Percentiles rank a stretch among this genome's conserved stretches.
Conservation (phyloP, 1,139 yeast genomes). For the Nadsonia starkeyi-henricii region DNA sequence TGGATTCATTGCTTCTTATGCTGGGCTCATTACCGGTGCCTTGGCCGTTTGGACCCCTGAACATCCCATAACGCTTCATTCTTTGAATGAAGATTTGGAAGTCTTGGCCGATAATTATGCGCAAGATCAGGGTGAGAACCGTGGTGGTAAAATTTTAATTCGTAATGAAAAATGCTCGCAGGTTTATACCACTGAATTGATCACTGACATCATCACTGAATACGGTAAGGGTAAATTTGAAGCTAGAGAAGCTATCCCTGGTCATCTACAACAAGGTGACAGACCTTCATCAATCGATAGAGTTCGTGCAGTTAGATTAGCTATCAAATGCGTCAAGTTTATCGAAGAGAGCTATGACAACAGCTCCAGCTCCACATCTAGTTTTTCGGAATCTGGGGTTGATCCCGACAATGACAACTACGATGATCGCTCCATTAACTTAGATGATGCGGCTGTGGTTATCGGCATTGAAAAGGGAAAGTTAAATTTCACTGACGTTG, state of each 20-base stretch:
- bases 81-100: constrained; percentile 63
- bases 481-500: not conserved
- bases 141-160: constrained; percentile 75
- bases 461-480: not conserved
- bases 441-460: not conserved
- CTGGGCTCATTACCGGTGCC: constrained; percentile 87
- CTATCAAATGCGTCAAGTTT: constrained; percentile 76
- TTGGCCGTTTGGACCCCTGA: constrained; percentile 91
- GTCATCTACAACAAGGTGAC: constrained; percentile 97
- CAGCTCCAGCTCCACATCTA: constrained; percentile 18
- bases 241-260: constrained; percentile 92
- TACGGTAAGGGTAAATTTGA: constrained; percentile 70
- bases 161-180: constrained; percentile 77
- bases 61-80: constrained; percentile 57
- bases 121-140: constrained; percentile 64
- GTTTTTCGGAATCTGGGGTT: not conserved
- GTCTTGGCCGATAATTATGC: constrained; percentile 55
- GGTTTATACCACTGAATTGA: constrained; percentile 65
- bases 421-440: not conserved
- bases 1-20: constrained; percentile 80
- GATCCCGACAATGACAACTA: not conserved
- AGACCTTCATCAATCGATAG: constrained; percentile 92
- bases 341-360: constrained; percentile 37
- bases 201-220: constrained; percentile 70
- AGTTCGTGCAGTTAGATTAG: constrained; percentile 80